Conservation (phyloP, 805 yeast species). For the Pichia californica region DNA sequence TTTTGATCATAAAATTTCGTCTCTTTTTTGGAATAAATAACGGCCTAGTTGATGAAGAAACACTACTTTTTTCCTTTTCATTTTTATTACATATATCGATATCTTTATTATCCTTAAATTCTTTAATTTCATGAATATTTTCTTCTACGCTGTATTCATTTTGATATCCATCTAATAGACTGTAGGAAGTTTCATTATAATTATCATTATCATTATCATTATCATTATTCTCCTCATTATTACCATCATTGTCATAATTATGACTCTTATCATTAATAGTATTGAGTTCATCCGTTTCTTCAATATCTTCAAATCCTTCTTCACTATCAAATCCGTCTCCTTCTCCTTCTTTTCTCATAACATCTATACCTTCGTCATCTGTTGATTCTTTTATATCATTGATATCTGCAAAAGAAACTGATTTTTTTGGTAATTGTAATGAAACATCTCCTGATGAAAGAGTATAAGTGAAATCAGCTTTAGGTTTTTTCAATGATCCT, state of each 20-base stretch:
- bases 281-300: background rate
- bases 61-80: no score
- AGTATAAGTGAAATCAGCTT: background rate
- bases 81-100: no score
- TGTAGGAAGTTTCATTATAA: slow-evolving; percentile 5
- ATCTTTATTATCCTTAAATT: slow-evolving; percentile 29
- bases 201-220: slow-evolving; percentile 20
- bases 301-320: slow-evolving; percentile 2
- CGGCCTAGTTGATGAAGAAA: slow-evolving; percentile 7
- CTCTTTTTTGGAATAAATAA: slow-evolving; percentile 23
- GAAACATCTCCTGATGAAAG: background rate
- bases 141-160: slow-evolving; percentile 27
- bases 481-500: slow-evolving; percentile 13
- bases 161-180: slow-evolving; percentile 4
- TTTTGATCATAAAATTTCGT: slow-evolving; percentile 28
- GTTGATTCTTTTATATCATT: slow-evolving; percentile 5
- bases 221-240: slow-evolving; percentile 1
- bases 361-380: background rate
- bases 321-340: background rate
- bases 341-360: background rate
- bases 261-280: slow-evolving; percentile 26
- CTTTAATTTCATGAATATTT: slow-evolving; percentile 37
- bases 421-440: slow-evolving; percentile 14
- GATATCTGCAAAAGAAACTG: slow-evolving; percentile 26
- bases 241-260: slow-evolving; percentile 32